Conservation (phyloP, 2,329 filamentous ascomycete species). For the Teratosphaeria gauchensis region DNA sequence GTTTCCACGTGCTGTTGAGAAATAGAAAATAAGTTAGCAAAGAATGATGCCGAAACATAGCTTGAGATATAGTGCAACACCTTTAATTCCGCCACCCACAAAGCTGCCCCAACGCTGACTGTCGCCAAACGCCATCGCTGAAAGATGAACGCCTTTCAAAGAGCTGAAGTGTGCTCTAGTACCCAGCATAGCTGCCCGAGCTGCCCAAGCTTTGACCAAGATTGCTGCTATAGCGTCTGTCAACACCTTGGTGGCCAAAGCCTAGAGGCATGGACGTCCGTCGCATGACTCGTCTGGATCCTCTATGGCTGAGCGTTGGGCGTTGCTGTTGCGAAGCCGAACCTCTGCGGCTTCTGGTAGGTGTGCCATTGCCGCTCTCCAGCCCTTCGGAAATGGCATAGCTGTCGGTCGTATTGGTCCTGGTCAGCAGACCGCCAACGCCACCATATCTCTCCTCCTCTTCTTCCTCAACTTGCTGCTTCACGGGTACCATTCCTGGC, state of each 20-base stretch:
- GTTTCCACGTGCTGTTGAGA: too few species aligned
- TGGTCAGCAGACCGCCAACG: slow-evolving; percentile 23
- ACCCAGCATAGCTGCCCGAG: slow-evolving; percentile 12
- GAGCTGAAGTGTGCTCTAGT: not conserved
- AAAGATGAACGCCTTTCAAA: not conserved
- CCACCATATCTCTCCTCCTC: slow-evolving; percentile 33
- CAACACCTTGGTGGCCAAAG: slow-evolving; percentile 34
- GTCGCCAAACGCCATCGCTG: not conserved
- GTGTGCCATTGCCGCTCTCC: slow-evolving; percentile 8
- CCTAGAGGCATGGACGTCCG: slow-evolving; percentile 36
- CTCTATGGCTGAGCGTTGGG: slow-evolving; percentile 13
- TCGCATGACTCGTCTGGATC: slow-evolving; percentile 26
- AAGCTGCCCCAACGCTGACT: not conserved
- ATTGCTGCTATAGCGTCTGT: slow-evolving; percentile 36
- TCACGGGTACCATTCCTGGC: slow-evolving; percentile 2
- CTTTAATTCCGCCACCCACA: not conserved
- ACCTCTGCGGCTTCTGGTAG: slow-evolving; percentile 4
- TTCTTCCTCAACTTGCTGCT: slow-evolving; percentile 5
- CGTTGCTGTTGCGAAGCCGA: slow-evolving; percentile 4
- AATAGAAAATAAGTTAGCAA: too few species aligned
- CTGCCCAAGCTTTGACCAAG: slow-evolving; percentile 30
- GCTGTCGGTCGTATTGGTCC: slow-evolving; percentile 23
- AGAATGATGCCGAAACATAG: not conserved
- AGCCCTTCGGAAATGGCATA: slow-evolving; percentile 14
- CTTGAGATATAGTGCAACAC: not conserved